Percentiles rank a stretch among this genome's conserved stretches.
These are phyloP conservation scores for Xerocomus spinulosus DNA, from an alignment of 768 basidiomycete genomes.

Conservation along the genomic window DNA sequence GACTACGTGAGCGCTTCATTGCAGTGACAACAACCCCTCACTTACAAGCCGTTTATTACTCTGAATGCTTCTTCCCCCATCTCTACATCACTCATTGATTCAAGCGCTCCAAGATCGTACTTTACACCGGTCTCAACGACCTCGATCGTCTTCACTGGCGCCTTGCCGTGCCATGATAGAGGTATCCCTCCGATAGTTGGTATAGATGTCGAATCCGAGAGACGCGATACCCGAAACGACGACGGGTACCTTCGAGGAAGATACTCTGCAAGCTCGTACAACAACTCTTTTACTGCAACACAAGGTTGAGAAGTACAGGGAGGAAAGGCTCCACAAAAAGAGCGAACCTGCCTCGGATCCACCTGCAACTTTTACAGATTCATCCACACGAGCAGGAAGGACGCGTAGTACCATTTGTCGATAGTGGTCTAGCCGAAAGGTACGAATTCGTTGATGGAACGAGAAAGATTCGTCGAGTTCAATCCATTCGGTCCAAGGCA, in stretches of 20 bases:
- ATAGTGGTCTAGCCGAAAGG: conserved; percentile 48
- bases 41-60: conserved; percentile 60
- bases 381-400: conserved; percentile 41
- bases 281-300: conserved; percentile 53
- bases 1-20: background rate
- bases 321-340: background rate
- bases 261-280: conserved; percentile 68
- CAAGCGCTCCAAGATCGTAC: conserved; percentile 45
- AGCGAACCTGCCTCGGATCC: conserved; percentile 30
- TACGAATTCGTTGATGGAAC: conserved; percentile 53
- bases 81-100: conserved; percentile 19
- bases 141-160: conserved; percentile 50
- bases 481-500: conserved; percentile 75
- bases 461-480: conserved; percentile 63
- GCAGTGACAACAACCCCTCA: conserved; percentile 3
- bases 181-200: conserved; percentile 24
- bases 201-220: conserved; percentile 5
- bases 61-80: conserved; percentile 55
- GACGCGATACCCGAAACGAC: conserved; percentile 52
- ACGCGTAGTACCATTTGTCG: conserved; percentile 48
- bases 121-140: conserved; percentile 48
- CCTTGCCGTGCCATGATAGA: conserved; percentile 39
- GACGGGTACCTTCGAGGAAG: conserved; percentile 61
- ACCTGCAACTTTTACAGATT: conserved; percentile 32
- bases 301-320: background rate